Evolutionary conservation across 1,284 basidiomycete species (phyloP).

Genomic region (Ustilago shanxiensis): DNA sequence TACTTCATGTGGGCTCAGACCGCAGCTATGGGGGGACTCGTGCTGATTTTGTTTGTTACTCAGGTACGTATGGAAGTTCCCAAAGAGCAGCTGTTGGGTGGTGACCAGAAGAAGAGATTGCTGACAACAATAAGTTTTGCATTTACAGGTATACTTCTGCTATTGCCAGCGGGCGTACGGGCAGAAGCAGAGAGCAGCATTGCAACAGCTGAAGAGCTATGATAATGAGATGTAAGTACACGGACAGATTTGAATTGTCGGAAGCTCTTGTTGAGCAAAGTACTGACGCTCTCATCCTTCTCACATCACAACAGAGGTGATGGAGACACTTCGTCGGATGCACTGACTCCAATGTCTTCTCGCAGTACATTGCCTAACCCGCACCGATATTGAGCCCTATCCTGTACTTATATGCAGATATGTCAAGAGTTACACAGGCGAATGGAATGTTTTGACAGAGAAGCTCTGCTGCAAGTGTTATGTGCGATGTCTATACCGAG

Average conservation of each 20-base stretch:
- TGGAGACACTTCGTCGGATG: constrained; percentile 34
- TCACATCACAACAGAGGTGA: constrained; percentile 13
- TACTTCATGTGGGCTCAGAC: constrained; percentile 52
- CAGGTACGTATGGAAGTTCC: constrained; percentile 38
- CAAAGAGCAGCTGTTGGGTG: too few species aligned
- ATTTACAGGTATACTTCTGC: constrained; percentile 47
- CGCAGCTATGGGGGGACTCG: constrained; percentile 45
- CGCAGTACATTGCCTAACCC: constrained; percentile 16
- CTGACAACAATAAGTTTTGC: neutral
- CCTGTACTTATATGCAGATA: neutral
- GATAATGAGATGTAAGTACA: constrained; percentile 29
- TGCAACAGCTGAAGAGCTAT: constrained; percentile 16
- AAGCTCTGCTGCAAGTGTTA: neutral
- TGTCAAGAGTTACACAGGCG: neutral
- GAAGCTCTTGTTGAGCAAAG: too few species aligned
- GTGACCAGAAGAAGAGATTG: neutral
- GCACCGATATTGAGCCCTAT: constrained; percentile 1
- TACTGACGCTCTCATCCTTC: neutral
- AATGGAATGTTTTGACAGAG: neutral
- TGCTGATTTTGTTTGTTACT: constrained; percentile 33
- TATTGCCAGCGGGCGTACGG: constrained; percentile 51
- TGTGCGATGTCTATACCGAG: neutral
- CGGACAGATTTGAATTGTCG: neutral
- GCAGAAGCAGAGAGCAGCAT: constrained; percentile 45
- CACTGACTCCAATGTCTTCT: constrained; percentile 13